phyloP scores from a whole-genome alignment of 1,284 basidiomycete species.

The Taiwanofungus camphoratus region DNA sequence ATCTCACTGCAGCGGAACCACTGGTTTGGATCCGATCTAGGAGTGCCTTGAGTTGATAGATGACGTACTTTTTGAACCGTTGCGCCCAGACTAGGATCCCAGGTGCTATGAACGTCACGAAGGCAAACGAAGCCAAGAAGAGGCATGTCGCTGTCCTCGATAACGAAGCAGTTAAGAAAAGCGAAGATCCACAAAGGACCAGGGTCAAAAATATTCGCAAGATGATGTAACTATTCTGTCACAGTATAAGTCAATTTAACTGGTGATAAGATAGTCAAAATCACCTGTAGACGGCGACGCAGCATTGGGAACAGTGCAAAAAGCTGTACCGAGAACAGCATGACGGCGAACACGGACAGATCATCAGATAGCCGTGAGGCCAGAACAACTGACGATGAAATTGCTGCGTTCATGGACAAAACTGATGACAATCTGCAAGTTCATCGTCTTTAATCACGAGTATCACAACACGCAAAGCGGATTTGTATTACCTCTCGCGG shows the following conservation, averaged over 20 bases:
- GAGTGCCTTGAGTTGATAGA: not conserved
- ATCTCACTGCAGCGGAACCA: constrained; percentile 34
- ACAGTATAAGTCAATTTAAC: constrained; percentile 4
- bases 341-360: constrained; percentile 84
- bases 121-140: constrained; percentile 43
- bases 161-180: constrained; percentile 46
- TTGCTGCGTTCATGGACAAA: constrained; percentile 90
- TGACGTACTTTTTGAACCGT: constrained; percentile 71
- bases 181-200: constrained; percentile 39
- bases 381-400: constrained; percentile 90
- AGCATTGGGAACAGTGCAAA: constrained; percentile 86
- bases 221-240: constrained; percentile 19
- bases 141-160: constrained; percentile 49
- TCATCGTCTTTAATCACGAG: constrained; percentile 11
- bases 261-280: constrained; percentile 16
- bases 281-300: constrained; percentile 74
- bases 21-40: too few relatives aligned
- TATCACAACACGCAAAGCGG: constrained; percentile 7
- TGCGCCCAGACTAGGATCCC: constrained; percentile 75
- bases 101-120: constrained; percentile 67
- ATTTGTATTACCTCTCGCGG: constrained; percentile 33
- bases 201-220: constrained; percentile 49
- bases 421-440: constrained; percentile 74
- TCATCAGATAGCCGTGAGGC: constrained; percentile 86
- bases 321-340: constrained; percentile 80